Conservation (phyloP, 768 basidiomycete genomes). For the Arthromyces matolae region DNA sequence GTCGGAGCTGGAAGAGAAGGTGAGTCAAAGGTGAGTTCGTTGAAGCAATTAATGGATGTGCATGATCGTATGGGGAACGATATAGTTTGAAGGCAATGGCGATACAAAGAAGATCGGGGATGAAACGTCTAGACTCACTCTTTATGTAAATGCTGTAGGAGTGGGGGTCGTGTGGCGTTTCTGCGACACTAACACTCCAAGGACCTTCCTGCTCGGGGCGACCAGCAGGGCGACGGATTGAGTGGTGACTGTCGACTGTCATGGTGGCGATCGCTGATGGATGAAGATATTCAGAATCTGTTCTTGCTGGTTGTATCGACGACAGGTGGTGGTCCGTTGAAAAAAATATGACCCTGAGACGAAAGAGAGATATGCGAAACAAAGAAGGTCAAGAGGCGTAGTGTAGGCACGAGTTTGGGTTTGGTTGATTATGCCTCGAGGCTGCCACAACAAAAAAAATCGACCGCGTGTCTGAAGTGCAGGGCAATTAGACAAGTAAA, state of each 20-base stretch:
- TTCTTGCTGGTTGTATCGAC: too few relatives aligned
- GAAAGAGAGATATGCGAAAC: too few relatives aligned
- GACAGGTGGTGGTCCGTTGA: slow-evolving; percentile 23
- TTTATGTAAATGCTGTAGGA: slow-evolving; percentile 86
- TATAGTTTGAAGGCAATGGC: slow-evolving; percentile 3
- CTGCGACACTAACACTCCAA: slow-evolving; percentile 87
- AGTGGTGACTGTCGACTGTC: slow-evolving; percentile 17
- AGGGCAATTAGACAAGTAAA: too few relatives aligned
- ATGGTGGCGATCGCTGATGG: slow-evolving; percentile 31
- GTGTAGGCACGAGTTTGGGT: too few relatives aligned
- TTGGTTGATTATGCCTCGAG: slow-evolving; percentile 23
- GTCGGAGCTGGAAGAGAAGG: slow-evolving; percentile 62
- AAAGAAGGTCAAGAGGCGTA: too few relatives aligned
- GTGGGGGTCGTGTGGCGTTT: slow-evolving; percentile 69
- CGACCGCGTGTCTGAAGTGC: slow-evolving; percentile 18
- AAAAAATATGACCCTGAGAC: too few relatives aligned
- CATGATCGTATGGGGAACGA: slow-evolving; percentile 1
- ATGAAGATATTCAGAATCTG: slow-evolving; percentile 41
- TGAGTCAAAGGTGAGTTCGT: slow-evolving; percentile 20
- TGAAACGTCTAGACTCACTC: slow-evolving; percentile 53
- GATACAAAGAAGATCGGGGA: slow-evolving; percentile 8
- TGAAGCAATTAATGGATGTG: slow-evolving; percentile 2
- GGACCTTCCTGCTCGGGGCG: slow-evolving; percentile 79
- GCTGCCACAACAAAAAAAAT: slow-evolving; percentile 18
- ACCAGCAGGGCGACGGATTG: slow-evolving; percentile 45